A percentile compares a stretch with the other conserved stretches of the same genome.
phyloP scores from a whole-genome alignment of 2,329 filamentous ascomycete species.

The Botrytis elliptica region DNA sequence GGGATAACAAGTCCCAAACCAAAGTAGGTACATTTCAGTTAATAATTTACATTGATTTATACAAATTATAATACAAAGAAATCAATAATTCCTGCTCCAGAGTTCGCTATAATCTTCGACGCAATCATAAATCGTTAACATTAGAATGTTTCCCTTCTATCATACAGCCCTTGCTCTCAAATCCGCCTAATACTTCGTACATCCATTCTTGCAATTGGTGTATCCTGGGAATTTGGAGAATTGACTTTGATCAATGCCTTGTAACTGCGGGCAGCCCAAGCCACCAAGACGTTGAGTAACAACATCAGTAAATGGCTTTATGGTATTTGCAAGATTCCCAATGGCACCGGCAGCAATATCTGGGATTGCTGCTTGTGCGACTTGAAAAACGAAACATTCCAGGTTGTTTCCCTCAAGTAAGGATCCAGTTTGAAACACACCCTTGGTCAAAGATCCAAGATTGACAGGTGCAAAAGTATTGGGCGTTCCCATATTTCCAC shows the following conservation, averaged over 20 bases:
- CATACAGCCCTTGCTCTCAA: neutral
- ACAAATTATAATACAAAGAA: neutral
- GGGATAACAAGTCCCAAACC: neutral
- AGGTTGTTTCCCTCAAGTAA: constrained; percentile 50
- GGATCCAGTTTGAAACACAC: constrained; percentile 45
- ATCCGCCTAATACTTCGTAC: neutral
- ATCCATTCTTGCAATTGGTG: constrained; percentile 13
- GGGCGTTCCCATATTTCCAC: constrained; percentile 52
- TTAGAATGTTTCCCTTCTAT: neutral
- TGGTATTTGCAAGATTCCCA: neutral
- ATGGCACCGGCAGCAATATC: constrained; percentile 40
- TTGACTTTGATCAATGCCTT: neutral
- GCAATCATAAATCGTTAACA: neutral
- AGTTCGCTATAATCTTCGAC: no score
- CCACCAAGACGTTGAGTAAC: constrained; percentile 16
- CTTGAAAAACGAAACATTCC: constrained; percentile 46
- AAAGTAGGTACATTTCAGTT: neutral
- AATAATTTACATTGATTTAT: neutral
- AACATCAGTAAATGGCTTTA: constrained; percentile 4
- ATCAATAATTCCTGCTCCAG: neutral
- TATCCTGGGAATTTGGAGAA: constrained; percentile 8
- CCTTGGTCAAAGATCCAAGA: constrained; percentile 45
- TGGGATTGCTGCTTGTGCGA: constrained; percentile 44
- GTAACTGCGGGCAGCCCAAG: constrained; percentile 18
- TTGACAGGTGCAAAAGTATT: constrained; percentile 53